Evolutionary conservation across 108 stramenopile genomes (phyloP).

Genomic region (Stephanodiscus minutulus): DNA sequence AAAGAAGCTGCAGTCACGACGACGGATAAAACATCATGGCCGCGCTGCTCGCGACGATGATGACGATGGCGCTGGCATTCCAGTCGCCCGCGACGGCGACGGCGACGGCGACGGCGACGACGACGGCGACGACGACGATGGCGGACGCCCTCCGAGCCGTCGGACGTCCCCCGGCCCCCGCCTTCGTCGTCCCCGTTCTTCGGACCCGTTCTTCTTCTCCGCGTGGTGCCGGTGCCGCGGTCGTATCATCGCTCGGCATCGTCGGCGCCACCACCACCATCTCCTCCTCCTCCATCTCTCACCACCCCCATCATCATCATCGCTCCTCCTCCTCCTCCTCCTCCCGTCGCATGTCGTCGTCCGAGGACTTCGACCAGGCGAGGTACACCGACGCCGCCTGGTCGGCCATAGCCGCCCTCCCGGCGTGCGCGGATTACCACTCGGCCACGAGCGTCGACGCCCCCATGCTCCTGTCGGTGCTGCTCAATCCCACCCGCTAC

Average conservation of each 20-base stretch:
- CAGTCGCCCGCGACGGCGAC: background rate
- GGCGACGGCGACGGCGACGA: background rate
- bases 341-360: background rate
- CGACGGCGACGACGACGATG: background rate
- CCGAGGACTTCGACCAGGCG: conserved; percentile 69
- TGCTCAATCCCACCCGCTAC: conserved; percentile 81
- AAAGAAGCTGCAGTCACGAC: too few species aligned
- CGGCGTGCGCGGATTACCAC: conserved; percentile 73
- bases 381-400: conserved; percentile 87
- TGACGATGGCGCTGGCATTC: background rate
- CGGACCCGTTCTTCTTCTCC: too few species aligned
- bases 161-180: background rate
- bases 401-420: conserved; percentile 67
- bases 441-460: conserved; percentile 64
- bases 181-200: too few species aligned
- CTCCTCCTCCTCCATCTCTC: background rate
- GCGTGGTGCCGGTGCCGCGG: too few species aligned
- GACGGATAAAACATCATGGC: too few species aligned
- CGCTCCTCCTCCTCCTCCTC: background rate
- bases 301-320: background rate
- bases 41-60: too few species aligned
- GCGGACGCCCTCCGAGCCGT: background rate
- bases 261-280: background rate
- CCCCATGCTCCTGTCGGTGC: conserved; percentile 68
- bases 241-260: too few species aligned